A percentile compares a stretch with the other conserved stretches of the same genome.
Conservation (phyloP, 306 rosid genomes). For the Quillaja saponaria region DNA sequence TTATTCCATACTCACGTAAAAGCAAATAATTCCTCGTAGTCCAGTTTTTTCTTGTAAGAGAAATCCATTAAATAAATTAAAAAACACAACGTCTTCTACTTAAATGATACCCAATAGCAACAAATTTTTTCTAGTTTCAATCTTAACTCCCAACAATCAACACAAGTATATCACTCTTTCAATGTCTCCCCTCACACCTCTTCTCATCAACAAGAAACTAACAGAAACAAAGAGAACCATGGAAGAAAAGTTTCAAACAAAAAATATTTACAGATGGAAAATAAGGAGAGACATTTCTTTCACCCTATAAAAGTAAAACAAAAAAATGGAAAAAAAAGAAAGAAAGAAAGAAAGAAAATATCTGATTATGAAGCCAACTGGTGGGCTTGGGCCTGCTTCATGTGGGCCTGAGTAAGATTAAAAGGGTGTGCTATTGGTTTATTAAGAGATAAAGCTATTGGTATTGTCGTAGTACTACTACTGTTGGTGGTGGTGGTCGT, state of each 20-base stretch:
- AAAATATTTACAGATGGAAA: constrained; percentile 30
- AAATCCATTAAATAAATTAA: no score
- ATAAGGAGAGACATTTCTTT: neutral
- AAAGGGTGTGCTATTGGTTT: constrained; percentile 39
- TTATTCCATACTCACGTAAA: no score
- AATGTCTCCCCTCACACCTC: constrained; percentile 2
- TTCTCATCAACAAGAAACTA: neutral
- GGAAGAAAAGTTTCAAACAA: constrained; percentile 18
- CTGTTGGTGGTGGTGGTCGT: neutral
- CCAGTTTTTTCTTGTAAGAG: no score
- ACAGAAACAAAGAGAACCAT: constrained; percentile 3
- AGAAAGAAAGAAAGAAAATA: no score
- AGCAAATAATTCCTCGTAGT: no score
- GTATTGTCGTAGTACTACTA: constrained; percentile 6
- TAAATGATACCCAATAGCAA: no score
- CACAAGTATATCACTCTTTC: no score
- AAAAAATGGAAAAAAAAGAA: constrained; percentile 1
- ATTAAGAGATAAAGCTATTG: constrained; percentile 20
- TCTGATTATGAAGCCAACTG: constrained; percentile 36
- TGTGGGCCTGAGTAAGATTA: constrained; percentile 38
- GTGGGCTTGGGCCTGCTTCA: constrained; percentile 44
- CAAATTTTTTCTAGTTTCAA: no score
- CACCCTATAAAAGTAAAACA: neutral
- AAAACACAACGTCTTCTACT: no score
- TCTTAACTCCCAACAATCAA: no score